Evolutionary conservation across 2,329 filamentous ascomycete species (phyloP).

Genomic region (Triangularia verruculosa): DNA sequence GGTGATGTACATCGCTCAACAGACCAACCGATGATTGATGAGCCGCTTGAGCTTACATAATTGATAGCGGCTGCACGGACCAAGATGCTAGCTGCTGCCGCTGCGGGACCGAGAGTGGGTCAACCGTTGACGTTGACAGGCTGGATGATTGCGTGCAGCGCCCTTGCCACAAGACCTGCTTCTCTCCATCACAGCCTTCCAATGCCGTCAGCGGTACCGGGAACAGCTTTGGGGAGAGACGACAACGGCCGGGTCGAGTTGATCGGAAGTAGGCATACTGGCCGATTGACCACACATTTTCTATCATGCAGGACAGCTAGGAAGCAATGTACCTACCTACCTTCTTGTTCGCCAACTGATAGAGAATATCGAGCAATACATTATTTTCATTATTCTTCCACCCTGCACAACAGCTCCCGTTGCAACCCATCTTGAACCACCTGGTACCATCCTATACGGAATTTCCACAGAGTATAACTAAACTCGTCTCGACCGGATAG

Average conservation of each 20-base stretch:
- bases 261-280: neutral
- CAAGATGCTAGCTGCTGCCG: neutral
- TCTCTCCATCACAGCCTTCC: neutral
- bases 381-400: neutral
- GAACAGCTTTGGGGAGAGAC: neutral
- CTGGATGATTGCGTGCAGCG: neutral
- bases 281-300: too few species aligned
- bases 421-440: neutral
- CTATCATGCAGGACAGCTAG: too few species aligned
- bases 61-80: neutral
- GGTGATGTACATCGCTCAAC: too few species aligned
- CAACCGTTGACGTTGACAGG: neutral
- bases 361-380: neutral
- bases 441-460: neutral
- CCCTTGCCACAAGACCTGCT: neutral
- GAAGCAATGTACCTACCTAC: neutral
- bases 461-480: neutral
- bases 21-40: neutral
- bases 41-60: neutral
- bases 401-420: neutral
- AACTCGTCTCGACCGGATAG: neutral
- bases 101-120: neutral
- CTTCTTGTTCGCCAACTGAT: neutral
- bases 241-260: neutral
- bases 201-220: neutral